Evolutionary conservation across 2,329 filamentous ascomycete species (phyloP), one percentile per base, ranked within the genome.

Genomic region (Microascus cirrosus): DNA sequence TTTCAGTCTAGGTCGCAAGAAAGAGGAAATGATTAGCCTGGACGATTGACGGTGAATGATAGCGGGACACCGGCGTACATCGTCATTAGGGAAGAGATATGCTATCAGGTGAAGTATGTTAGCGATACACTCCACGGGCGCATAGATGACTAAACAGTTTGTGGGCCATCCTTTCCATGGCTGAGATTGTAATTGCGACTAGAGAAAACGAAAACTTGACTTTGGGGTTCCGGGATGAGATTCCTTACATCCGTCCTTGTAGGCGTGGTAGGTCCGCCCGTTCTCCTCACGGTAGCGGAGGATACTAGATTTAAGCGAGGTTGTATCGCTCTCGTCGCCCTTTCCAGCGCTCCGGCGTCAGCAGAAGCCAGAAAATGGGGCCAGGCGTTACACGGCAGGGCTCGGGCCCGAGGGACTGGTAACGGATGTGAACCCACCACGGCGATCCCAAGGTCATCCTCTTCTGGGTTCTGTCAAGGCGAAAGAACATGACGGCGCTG

Each of bases 211-310:
- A 18, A 22, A 20, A 10, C 3, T 22, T 10, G n/a, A 20, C 15
- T 42, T 15, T 3, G 4, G 13, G 12, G n/a, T 15, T 15, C 12
- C 12, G 12, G 36, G 13, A 42, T 18, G 12, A 42, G 36, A 11
- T 45, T n/a, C 39, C 58, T 59, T 35, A 59, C 58, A 59, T 22
- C 67, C 65, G 18, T 69, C 68, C 32, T 67, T 67, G 52, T 65
- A 67, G 0, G 60, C 63, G 35, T 68, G 66, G 20, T 68, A 68
- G 0, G 64, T 66, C 13, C 66, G 62, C 1, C 66, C 66, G 11
- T 68, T 67, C 25, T 68, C 66, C 20, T 63, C 48, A 4, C 65
- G 62, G 25, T 66, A 67, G 2, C 58, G 60, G 1, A 65, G 56
- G 6, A 67, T 62, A 8, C 59, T 65, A 1, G 60, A 64, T 18